These are phyloP conservation scores for Globisporangium paddicum DNA, from an alignment of 352 stramenopile genomes.

Conservation along the genomic window DNA sequence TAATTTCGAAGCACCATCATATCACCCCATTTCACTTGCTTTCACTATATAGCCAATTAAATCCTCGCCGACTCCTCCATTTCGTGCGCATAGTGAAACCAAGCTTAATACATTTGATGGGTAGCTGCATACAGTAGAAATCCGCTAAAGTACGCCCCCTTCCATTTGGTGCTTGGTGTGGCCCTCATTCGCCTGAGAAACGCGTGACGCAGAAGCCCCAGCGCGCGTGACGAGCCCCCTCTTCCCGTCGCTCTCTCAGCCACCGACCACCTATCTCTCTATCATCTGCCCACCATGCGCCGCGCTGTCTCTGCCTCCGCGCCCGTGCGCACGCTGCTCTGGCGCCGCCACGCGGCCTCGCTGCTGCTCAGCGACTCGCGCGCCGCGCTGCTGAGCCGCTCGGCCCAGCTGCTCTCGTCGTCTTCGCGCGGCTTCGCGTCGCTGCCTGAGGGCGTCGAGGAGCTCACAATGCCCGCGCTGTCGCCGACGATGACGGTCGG, in stretches of 20 bases:
- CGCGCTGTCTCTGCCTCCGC: slow-evolving; percentile 4
- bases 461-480: slow-evolving; percentile 92
- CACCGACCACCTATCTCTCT: too few species aligned
- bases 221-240: slow-evolving; percentile 6
- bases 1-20: too few species aligned
- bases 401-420: slow-evolving; percentile 9
- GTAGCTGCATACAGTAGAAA: too few species aligned
- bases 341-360: slow-evolving; percentile 8
- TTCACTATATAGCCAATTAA: too few species aligned
- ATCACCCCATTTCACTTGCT: too few species aligned
- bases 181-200: slow-evolving; percentile 8
- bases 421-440: slow-evolving; percentile 36
- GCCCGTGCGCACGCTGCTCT: slow-evolving; percentile 13
- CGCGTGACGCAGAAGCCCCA: slow-evolving; percentile 8
- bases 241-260: too few species aligned
- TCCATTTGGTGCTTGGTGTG: slow-evolving; percentile 18
- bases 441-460: slow-evolving; percentile 66
- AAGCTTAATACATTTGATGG: too few species aligned
- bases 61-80: too few species aligned
- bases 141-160: too few species aligned
- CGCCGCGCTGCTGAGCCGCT: slow-evolving; percentile 12
- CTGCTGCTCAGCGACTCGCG: slow-evolving; percentile 10
- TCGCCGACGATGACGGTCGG: slow-evolving; percentile 97
- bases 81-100: too few species aligned
- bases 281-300: slow-evolving; percentile 1